phyloP scores from a whole-genome alignment of 257 asterid species.

The Scutellaria minor region DNA sequence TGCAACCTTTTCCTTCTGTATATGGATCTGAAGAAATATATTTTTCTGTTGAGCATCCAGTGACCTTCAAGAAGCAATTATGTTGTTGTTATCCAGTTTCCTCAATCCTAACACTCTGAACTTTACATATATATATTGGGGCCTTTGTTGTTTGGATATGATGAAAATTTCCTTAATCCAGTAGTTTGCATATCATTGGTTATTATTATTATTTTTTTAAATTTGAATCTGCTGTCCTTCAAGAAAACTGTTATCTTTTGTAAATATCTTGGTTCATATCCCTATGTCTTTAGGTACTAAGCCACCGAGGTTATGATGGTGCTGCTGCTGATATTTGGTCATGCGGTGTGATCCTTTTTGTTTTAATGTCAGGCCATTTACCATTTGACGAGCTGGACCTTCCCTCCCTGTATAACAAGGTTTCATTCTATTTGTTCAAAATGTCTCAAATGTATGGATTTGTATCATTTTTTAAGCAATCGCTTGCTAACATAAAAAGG shows the following conservation, averaged over 20 bases:
- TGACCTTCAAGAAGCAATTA: slow-evolving; percentile 10
- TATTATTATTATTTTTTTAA: background rate
- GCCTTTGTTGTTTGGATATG: slow-evolving; percentile 31
- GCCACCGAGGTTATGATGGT: slow-evolving; percentile 90
- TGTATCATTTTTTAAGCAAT: slow-evolving; percentile 3
- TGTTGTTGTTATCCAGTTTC: background rate
- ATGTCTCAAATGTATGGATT: slow-evolving; percentile 21
- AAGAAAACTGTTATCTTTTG: slow-evolving; percentile 27
- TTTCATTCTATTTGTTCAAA: slow-evolving; percentile 35
- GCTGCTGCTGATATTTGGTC: slow-evolving; percentile 98
- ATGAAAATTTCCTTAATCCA: slow-evolving; percentile 1
- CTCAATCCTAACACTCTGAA: background rate
- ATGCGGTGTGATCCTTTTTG: slow-evolving; percentile 91
- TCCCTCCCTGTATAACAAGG: slow-evolving; percentile 75
- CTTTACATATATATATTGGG: background rate
- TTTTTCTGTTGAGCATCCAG: slow-evolving; percentile 8
- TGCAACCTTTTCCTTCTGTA: background rate
- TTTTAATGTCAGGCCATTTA: slow-evolving; percentile 85
- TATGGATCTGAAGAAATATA: background rate
- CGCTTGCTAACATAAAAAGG: slow-evolving; percentile 12
- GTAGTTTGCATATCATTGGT: slow-evolving; percentile 1
- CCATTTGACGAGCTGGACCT: slow-evolving; percentile 87
- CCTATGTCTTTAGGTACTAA: slow-evolving; percentile 64
- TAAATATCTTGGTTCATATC: slow-evolving; percentile 32
- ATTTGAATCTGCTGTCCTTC: slow-evolving; percentile 7